Evolutionary conservation across 371 early-diverging fungal genomes (phyloP), one percentile per base, ranked within the genome.

Genomic region (Mucor circinelloides): DNA sequence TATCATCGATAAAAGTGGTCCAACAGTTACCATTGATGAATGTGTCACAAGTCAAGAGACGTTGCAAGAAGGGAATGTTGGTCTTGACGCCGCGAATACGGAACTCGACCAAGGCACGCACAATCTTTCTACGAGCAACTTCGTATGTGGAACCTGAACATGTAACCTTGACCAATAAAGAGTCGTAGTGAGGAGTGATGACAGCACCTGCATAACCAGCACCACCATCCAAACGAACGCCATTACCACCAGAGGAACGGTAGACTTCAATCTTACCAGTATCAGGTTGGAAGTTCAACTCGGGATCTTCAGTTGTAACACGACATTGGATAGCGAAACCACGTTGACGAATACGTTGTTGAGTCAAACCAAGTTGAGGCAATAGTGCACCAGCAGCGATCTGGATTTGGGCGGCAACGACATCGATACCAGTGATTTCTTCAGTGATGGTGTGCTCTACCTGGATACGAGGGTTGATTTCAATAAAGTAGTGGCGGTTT

Each of bases 1-100:
- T 91, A 72, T 96, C 97, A 72, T 97, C 97, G 72, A 97, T 95
- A 68, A 95, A 96, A 9, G 97, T 97, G n/a, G 97, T 97, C 97
- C 97, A 97, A 69, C 93, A 86, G 68, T 87, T 84, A 38, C 91
- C 93, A 57, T 78, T 76, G 50, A 89, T 86, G 63, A 94, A 93
- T 3, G 88, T 88, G 13, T 86, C 87, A 74, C 95, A 91, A 5
- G 89, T 90, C 44, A 97, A 78, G 42, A 97, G 85, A 55, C 91
- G 87, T 77, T 91, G 93, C 60, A 97, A 83, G 85, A 97, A 97
- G 54, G 91, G 89, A 73, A 96, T 94, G 80, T 97, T 97, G 68
- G 97, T 97, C 78, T 97, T 95, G 74, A 97, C 90, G 60, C 98
- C 98, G 67, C 96, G 91, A 60, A 97, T 93, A 72, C 97, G 89